phyloP scores from a whole-genome alignment of 345 rosid genomes.

The Anastatica hierochuntica region DNA sequence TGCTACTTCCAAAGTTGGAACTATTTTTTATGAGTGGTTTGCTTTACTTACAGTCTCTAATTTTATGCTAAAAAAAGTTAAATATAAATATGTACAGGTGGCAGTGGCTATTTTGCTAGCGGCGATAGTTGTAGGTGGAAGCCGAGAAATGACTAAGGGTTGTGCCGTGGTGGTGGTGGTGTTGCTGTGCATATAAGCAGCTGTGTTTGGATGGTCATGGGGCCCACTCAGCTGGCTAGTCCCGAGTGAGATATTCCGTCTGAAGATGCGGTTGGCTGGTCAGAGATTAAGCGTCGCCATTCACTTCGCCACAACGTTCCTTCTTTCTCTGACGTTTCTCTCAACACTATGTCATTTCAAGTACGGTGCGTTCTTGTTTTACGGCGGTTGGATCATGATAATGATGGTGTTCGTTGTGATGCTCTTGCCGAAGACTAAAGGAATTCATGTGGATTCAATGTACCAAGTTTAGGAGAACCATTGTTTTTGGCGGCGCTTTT shows the following conservation, averaged over 20 bases:
- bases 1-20: too few species aligned
- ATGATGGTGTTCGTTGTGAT: constrained; percentile 23
- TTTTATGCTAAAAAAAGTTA: too few species aligned
- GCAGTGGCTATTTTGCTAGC: constrained; percentile 34
- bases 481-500: constrained; percentile 48
- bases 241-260: constrained; percentile 52
- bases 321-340: constrained; percentile 50
- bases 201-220: constrained; percentile 78
- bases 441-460: constrained; percentile 51
- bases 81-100: too few species aligned
- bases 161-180: constrained; percentile 30
- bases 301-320: constrained; percentile 47
- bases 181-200: constrained; percentile 37
- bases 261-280: constrained; percentile 48
- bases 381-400: constrained; percentile 29
- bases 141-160: constrained; percentile 13
- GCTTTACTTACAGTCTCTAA: too few species aligned
- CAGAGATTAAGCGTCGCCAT: constrained; percentile 41
- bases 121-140: constrained; percentile 1
- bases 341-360: constrained; percentile 40
- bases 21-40: too few species aligned
- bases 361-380: constrained; percentile 51
- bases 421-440: constrained; percentile 62
- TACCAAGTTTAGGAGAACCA: constrained; percentile 55
- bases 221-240: constrained; percentile 66